Base-by-base conservation (phyloP, 129 eudicot species). In the Chrysanthemum lavandulifolium region DNA sequence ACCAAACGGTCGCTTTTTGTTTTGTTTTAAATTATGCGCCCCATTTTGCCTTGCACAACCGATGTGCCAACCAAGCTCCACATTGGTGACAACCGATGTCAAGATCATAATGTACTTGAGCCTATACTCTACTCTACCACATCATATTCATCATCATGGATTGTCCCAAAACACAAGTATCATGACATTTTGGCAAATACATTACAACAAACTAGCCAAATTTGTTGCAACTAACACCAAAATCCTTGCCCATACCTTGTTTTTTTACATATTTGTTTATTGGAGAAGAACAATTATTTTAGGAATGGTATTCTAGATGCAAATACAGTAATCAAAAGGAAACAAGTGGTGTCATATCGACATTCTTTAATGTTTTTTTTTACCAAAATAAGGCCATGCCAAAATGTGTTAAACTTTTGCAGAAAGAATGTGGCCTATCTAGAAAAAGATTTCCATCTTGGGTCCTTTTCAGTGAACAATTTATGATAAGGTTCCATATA, bases 341-440 rank as follows among this genome's bases (percentile, higher is more conserved):
- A 72, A 61, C 19, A 14, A 45, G 69, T 61, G 77, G 15, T 73
- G 68, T 61, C 77, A 73, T 48, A 15, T 73, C 77, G 61, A 61
- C 77, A 61, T 73, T 21, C 67, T 49, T 61, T 31, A 48, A 11
- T 45, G 47, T 43, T 65, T 65, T 64, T 36, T 29, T 75, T 29
- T 74, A 36, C 57, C 58, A 76, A 76, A 76, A 72, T 65, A 74
- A 74, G 67, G 25, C 43, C 73, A 56, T 43, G 48, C 45, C 79
- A 76, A 59, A 57, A 16, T 76, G 79, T 67, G 50, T 66, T 67
- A 67, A 67, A 76, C 80, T 68, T 76, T 76, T 50, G 81, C 81
- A 69, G 75, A 76, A 68, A 76, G 80, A 76, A 68, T 67, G 79
- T 75, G 67, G 56, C 51, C 60, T 16, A 67, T 49, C 73, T 27